Evolutionary conservation across 202 grass and related monocot genomes (phyloP), one percentile per base, ranked within the genome.

Genomic region (Setaria viridis): DNA sequence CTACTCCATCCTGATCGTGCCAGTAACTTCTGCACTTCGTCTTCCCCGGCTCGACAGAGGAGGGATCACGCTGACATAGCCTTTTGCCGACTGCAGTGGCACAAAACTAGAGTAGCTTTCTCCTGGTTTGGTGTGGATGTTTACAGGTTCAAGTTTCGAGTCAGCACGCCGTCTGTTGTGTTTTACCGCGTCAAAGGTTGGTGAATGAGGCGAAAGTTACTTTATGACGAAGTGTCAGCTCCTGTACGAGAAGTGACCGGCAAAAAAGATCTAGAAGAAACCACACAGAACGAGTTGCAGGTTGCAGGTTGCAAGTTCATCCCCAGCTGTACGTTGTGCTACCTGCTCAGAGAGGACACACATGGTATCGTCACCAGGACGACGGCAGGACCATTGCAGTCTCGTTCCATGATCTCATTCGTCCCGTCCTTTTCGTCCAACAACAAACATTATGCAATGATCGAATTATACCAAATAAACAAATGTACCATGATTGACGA

Each of bases 51-150:
- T 25, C 9, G 59, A 62, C 25, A 33, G 3, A 62, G 54, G 7
- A n/a, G 1, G 12, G 11, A 45, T n/a, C 67, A n/a, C 67, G 67
- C 39, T 21, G 39, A 12, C 15, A 41, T 42, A 19, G 35, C 9
- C 9, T 0, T 45, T 45, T 72, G 43, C 69, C 69, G 43, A 72
- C 69, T 72, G 11, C n/a, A 29, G 43, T 13, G 3, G 0, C 2
- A 29, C 17, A 42, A 6, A 41, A 20, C 20, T 20, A 59, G 19
- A 20, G 72, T 20, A 39, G 49, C 50, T 59, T 76, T 59, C 54
- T 21, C 34, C 54, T 25, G n/a, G 74, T 58, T 76, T 77, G 74
- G 74, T 77, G 35, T 21, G 55, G 74, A 43, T 45, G 37, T 25
- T 77, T 77, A 60, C 54, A 29, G 37, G 54, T 62, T 25, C 48